Base-by-base conservation (phyloP, 2,329 filamentous ascomycete species). In the Fusarium falciforme region DNA sequence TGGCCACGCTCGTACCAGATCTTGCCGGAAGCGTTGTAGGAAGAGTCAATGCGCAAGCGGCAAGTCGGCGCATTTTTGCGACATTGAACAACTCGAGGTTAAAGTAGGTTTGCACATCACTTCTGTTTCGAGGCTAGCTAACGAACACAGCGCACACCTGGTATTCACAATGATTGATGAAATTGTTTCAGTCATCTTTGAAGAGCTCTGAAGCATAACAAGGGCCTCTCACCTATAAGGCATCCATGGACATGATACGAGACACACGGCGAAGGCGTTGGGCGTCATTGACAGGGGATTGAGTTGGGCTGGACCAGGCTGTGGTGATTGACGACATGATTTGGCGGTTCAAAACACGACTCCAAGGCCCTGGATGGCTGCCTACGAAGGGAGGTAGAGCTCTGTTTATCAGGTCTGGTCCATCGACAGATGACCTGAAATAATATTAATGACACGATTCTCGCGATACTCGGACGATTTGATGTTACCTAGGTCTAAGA, bases 21-120 rank as follows among this genome's bases (percentile, higher is more conserved):
- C 81, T 99, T 66, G 96, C 94, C 10, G 95, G 93, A 9, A 98
- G 93, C 83, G 97, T 99, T 8, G 97, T 99, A 17, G 96, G 96
- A 6, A 90, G 95, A 78, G 90, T 92, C 49, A 99, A 99, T 84
- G 96, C 97, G 17, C 93, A 97, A 81, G 93, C 93, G 65, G 96
- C 96, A 25, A 95, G 95, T 72, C 89, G 96, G 76, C 93, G 95
- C 78, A 90, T 98, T 57, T 94, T 97, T 85, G 95, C 95, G 11
- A 95, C 94, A 54, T 86, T 98, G 76, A 99, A 99, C 82, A 99
- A 98, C 83, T 89, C 91, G 67, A 89, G 94, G 73, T 86, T 99
- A 76, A 98, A 98, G 93, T 95, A 85, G 87, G 92, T 90, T 11
- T 11, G 20, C 22, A 17, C 52, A 12, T 42, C 11, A 20, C 44